These are phyloP conservation scores for Tolypocladium paradoxum DNA, from an alignment of 2,329 filamentous ascomycete species.

Conservation along the genomic window DNA sequence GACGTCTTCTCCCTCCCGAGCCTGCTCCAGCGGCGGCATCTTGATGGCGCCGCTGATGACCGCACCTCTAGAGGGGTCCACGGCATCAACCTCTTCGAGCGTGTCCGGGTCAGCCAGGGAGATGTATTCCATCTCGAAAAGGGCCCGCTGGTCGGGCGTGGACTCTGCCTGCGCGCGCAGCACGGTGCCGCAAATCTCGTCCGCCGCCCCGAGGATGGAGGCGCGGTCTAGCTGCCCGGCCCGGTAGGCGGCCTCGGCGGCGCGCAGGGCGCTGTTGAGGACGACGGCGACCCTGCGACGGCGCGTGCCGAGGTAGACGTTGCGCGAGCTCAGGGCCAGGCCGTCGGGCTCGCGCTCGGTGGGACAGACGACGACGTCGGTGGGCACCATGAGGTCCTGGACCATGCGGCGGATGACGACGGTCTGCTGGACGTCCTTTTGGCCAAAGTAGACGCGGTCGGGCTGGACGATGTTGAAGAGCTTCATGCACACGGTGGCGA, in stretches of 20 bases:
- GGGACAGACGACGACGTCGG: slow-evolving; percentile 59
- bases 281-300: slow-evolving; percentile 64
- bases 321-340: slow-evolving; percentile 82
- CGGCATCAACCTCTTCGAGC: slow-evolving; percentile 62
- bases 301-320: slow-evolving; percentile 78
- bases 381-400: slow-evolving; percentile 73
- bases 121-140: slow-evolving; percentile 83
- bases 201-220: slow-evolving; percentile 63
- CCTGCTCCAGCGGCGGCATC: slow-evolving; percentile 71
- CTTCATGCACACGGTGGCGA: slow-evolving; percentile 94
- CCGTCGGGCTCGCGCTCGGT: slow-evolving; percentile 74
- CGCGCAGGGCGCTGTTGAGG: slow-evolving; percentile 56
- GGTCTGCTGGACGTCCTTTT: slow-evolving; percentile 96
- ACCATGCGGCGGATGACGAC: slow-evolving; percentile 82
- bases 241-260: slow-evolving; percentile 58
- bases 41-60: slow-evolving; percentile 85
- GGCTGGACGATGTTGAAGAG: slow-evolving; percentile 41
- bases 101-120: slow-evolving; percentile 79
- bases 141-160: slow-evolving; percentile 47
- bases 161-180: slow-evolving; percentile 52
- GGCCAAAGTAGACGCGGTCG: slow-evolving; percentile 78
- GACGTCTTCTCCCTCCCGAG: slow-evolving; percentile 60
- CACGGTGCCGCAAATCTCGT: slow-evolving; percentile 43
- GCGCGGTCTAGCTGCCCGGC: slow-evolving; percentile 42
- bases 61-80: slow-evolving; percentile 62